Conservation (phyloP, 345 rosid genomes). For the Cardamine chenopodiifolia region DNA sequence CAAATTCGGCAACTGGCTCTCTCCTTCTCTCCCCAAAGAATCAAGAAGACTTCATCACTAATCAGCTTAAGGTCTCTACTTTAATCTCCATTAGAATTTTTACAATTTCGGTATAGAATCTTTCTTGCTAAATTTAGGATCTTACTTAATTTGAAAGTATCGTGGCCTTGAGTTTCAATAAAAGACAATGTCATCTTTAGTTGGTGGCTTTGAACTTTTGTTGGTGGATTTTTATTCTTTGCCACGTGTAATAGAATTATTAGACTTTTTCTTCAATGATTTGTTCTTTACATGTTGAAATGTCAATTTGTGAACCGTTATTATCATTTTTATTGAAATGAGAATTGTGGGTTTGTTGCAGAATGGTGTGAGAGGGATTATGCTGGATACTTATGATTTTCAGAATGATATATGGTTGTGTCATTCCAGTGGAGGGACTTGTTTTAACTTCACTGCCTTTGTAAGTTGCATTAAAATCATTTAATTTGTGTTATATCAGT, state of each 20-base stretch:
- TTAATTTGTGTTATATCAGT: neutral
- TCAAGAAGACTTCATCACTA: conserved; percentile 84
- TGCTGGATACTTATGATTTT: conserved; percentile 94
- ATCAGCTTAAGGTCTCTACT: conserved; percentile 65
- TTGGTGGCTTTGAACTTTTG: conserved; percentile 38
- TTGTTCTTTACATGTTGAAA: neutral
- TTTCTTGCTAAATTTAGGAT: neutral
- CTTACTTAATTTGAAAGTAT: conserved; percentile 30
- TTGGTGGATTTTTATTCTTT: conserved; percentile 22
- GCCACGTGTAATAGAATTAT: conserved; percentile 24
- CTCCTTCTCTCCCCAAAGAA: conserved; percentile 56
- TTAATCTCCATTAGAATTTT: neutral
- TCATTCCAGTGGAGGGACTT: conserved; percentile 71
- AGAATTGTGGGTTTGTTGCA: conserved; percentile 30
- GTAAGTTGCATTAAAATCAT: conserved; percentile 53
- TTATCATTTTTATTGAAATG: too few relatives aligned
- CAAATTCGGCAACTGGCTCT: conserved; percentile 55
- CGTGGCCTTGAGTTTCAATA: conserved; percentile 22
- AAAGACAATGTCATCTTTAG: conserved; percentile 41
- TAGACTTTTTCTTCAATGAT: neutral
- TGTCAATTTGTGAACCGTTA: neutral
- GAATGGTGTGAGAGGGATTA: conserved; percentile 96
- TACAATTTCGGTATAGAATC: neutral
- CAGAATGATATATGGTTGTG: conserved; percentile 81
- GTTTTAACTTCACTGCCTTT: conserved; percentile 78